These are phyloP conservation scores for Saturnispora sekii DNA, from an alignment of 805 yeast species.

Conservation along the genomic window DNA sequence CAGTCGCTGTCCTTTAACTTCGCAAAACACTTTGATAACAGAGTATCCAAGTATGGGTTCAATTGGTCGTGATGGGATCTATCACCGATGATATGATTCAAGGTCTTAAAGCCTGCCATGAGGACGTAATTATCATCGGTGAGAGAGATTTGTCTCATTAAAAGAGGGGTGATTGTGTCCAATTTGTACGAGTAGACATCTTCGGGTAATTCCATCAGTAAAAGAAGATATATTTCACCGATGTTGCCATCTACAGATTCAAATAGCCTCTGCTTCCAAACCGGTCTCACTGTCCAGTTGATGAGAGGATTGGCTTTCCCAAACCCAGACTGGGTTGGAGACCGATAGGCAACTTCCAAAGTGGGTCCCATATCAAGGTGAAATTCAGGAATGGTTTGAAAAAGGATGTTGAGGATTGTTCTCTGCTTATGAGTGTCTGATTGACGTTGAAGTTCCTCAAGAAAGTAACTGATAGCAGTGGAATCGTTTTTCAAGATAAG, in stretches of 20 bases:
- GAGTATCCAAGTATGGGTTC: slow-evolving; percentile 5
- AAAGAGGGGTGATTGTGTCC: slow-evolving; percentile 6
- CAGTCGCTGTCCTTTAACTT: background rate
- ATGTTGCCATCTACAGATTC: slow-evolving; percentile 42
- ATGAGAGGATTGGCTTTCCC: slow-evolving; percentile 22
- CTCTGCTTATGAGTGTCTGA: slow-evolving; percentile 1
- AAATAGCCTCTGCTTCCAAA: slow-evolving; percentile 78
- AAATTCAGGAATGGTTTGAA: slow-evolving; percentile 8
- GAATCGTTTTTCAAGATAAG: slow-evolving; percentile 11
- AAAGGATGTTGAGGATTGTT: slow-evolving; percentile 8
- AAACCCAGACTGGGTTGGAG: background rate
- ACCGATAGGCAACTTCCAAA: background rate
- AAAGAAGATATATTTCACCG: slow-evolving; percentile 31
- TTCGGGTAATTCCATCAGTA: slow-evolving; percentile 34
- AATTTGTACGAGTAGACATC: slow-evolving; percentile 10
- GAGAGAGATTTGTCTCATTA: slow-evolving; percentile 6
- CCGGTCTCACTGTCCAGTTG: slow-evolving; percentile 49
- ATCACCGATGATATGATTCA: slow-evolving; percentile 6
- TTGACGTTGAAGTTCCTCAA: slow-evolving; percentile 1
- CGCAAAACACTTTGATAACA: background rate
- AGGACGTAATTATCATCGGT: slow-evolving; percentile 7
- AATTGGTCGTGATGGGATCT: background rate
- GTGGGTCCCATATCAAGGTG: background rate
- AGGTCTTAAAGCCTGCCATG: slow-evolving; percentile 6
- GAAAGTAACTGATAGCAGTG: slow-evolving; percentile 5